Evolutionary conservation across 2,329 filamentous ascomycete genomes (phyloP).

Genomic region (Chrysoporthe austroafricana): DNA sequence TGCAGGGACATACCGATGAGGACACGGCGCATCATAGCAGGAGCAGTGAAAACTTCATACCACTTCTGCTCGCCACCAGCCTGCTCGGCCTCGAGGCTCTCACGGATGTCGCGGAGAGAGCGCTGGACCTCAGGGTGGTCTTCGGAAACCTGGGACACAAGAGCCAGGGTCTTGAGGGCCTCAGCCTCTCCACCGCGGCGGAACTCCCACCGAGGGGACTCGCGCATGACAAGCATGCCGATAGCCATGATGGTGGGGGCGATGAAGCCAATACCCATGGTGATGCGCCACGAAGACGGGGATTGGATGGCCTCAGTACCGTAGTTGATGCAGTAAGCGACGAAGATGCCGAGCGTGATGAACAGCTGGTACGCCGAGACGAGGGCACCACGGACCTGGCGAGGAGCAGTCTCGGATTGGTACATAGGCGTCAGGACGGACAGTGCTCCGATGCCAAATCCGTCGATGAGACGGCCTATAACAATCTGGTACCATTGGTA

Average conservation of each 20-base stretch:
- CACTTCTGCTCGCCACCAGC: constrained; percentile 29
- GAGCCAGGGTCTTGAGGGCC: constrained; percentile 27
- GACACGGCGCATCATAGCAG: constrained; percentile 67
- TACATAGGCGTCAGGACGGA: constrained; percentile 70
- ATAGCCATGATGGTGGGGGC: constrained; percentile 57
- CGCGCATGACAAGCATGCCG: constrained; percentile 58
- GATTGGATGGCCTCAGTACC: constrained; percentile 50
- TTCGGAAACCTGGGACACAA: constrained; percentile 16
- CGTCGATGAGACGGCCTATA: constrained; percentile 67
- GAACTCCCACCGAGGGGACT: constrained; percentile 56
- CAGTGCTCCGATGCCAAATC: constrained; percentile 69
- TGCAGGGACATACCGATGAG: constrained; percentile 66
- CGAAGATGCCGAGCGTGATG: constrained; percentile 35
- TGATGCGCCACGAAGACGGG: constrained; percentile 62
- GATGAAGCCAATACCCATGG: constrained; percentile 59
- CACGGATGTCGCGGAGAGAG: constrained; percentile 27
- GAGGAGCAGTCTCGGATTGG: constrained; percentile 66
- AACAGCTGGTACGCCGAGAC: constrained; percentile 39
- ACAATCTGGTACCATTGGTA: constrained; percentile 67
- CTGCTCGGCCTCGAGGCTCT: constrained; percentile 28
- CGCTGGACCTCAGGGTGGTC: constrained; percentile 28
- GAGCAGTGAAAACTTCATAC: constrained; percentile 36
- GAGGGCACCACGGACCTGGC: constrained; percentile 53
- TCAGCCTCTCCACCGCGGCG: constrained; percentile 26
- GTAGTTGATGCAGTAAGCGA: constrained; percentile 54